Evolutionary conservation across 176 grass and related monocot species (phyloP), one percentile per base, ranked within the genome.

Genomic region (Oryza australiensis): DNA sequence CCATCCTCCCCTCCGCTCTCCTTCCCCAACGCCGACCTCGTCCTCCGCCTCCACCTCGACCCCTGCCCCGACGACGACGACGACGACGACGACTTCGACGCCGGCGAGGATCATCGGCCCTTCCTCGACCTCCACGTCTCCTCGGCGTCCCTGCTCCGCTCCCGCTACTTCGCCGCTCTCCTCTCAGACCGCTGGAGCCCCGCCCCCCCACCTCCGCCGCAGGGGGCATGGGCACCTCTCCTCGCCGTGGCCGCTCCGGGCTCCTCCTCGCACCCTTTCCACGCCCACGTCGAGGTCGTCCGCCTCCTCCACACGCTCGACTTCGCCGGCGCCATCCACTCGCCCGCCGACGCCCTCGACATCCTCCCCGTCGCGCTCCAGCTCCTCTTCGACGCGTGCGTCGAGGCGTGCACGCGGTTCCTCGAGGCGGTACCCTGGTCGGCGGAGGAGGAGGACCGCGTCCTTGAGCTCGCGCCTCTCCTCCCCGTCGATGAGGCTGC

Each of bases 341-440:
- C 87, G 23, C 80, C 82, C 2, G 73, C 81, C 28, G 89, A 94
- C 12, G 87, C 92, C 24, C 79, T 92, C 63, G 87, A 89, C 78
- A 28, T 91, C 66, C 76, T 94, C 67, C 92, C 67, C 12, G 74
- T 94, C 26, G 87, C 92, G 5, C 78, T 85, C 18, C 86, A 94
- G 68, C 83, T 94, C 63, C 81, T 91, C n/a, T 94, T 91, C 77
- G 89, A 91, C 73, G 89, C 83, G 15, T 88, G 87, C 65, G 49
- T 91, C 68, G 84, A 74, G 26, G 87, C 73, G 26, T 94, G 92
- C 75, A 59, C 91, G 63, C 92, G 89, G 16, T 92, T 89, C 81
- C 80, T 94, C 29, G 89, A 94, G 84, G 69, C 81, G 12, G 89
- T 94, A 10, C 89, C 89, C 1, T 94, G 92, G 92, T 91, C 89